A percentile compares a stretch with the other conserved stretches of the same genome.
Conservation (phyloP, 2,329 filamentous ascomycete genomes). For the Xylaria multiplex region DNA sequence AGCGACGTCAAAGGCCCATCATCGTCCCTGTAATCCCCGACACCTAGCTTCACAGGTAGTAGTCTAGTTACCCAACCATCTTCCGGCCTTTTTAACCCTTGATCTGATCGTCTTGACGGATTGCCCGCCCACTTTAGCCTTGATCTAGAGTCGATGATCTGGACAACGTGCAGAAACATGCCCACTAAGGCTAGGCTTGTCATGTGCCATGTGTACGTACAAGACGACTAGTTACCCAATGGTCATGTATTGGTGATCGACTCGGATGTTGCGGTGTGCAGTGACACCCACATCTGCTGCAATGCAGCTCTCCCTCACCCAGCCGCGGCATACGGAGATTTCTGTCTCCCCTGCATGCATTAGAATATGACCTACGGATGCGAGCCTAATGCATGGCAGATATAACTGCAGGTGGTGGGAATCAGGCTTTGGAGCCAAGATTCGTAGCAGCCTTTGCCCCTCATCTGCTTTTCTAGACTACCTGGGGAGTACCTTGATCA, state of each 20-base stretch:
- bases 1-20: slow-evolving; percentile 1
- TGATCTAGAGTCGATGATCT: neutral
- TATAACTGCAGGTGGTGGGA: slow-evolving; percentile 30
- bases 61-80: neutral
- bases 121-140: neutral
- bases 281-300: slow-evolving; percentile 34
- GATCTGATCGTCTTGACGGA: neutral
- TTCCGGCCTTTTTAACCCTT: neutral
- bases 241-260: slow-evolving; percentile 20
- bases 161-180: neutral
- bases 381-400: slow-evolving; percentile 34
- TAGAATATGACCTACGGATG: slow-evolving; percentile 33
- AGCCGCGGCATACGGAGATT: slow-evolving; percentile 34
- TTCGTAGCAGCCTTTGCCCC: slow-evolving; percentile 22
- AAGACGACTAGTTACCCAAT: slow-evolving; percentile 5
- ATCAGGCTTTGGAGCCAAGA: slow-evolving; percentile 35
- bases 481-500: neutral
- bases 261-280: slow-evolving; percentile 31
- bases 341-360: slow-evolving; percentile 36
- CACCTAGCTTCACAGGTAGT: neutral
- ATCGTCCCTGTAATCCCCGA: neutral
- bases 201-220: neutral
- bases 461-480: slow-evolving; percentile 11
- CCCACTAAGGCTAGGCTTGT: neutral
- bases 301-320: slow-evolving; percentile 33